Evolutionary conservation across 148 eudicot species (phyloP).

Genomic region (Chenopodium berlandieri): DNA sequence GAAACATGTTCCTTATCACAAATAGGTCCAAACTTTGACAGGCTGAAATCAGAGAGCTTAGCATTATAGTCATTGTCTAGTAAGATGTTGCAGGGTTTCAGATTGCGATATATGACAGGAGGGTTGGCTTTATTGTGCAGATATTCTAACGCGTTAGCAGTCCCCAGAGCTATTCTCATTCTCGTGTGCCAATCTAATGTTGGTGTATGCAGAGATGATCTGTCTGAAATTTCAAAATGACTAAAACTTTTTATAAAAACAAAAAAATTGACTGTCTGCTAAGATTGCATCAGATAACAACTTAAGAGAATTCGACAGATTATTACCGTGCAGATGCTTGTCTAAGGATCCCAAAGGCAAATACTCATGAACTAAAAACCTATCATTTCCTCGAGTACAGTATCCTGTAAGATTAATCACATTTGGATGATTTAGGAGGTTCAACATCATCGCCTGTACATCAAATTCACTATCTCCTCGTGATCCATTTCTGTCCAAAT

Average conservation of each 20-base stretch:
- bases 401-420: slow-evolving; percentile 49
- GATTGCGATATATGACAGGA: slow-evolving; percentile 57
- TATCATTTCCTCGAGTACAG: slow-evolving; percentile 56
- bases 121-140: slow-evolving; percentile 54
- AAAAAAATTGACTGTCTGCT: background rate
- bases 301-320: background rate
- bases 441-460: slow-evolving; percentile 46
- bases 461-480: slow-evolving; percentile 53
- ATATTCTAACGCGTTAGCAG: slow-evolving; percentile 62
- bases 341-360: slow-evolving; percentile 60
- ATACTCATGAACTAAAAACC: slow-evolving; percentile 65
- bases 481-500: slow-evolving; percentile 44
- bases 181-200: slow-evolving; percentile 48
- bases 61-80: slow-evolving; percentile 50
- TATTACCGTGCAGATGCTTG: slow-evolving; percentile 44
- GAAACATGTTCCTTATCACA: slow-evolving; percentile 30
- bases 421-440: slow-evolving; percentile 44
- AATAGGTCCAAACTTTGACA: slow-evolving; percentile 54
- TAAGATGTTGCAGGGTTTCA: slow-evolving; percentile 59
- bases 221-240: background rate
- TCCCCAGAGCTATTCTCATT: slow-evolving; percentile 52
- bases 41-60: slow-evolving; percentile 64
- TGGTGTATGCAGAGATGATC: slow-evolving; percentile 23
- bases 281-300: slow-evolving; percentile 10
- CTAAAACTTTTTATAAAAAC: background rate